Evolutionary conservation across 257 asterid genomes (phyloP).

Genomic region (Fraxinus quadrangulata): DNA sequence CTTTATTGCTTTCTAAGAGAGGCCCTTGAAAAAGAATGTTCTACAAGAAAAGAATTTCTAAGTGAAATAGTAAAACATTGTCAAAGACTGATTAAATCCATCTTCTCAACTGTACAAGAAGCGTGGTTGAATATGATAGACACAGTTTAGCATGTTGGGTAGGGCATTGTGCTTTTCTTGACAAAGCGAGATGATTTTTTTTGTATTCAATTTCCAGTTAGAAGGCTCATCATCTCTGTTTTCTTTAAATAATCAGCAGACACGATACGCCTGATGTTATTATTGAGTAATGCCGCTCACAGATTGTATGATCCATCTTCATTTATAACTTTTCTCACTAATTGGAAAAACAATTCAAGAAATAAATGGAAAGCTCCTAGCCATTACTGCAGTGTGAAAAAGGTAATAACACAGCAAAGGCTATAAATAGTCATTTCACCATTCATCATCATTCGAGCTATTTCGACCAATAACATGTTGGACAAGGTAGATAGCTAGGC

Average conservation of each 20-base stretch:
- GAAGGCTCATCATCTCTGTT: neutral
- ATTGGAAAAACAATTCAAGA: neutral
- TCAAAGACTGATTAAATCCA: neutral
- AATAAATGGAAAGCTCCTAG: neutral
- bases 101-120: neutral
- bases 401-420: neutral
- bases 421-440: neutral
- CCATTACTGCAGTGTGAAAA: neutral
- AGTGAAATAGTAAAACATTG: neutral
- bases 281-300: neutral
- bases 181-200: neutral
- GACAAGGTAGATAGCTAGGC: neutral
- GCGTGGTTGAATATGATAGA: neutral
- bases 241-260: neutral
- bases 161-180: neutral
- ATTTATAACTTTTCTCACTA: neutral
- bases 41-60: neutral
- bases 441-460: neutral
- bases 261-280: neutral
- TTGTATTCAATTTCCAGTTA: neutral
- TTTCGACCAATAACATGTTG: neutral
- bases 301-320: neutral
- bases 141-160: neutral
- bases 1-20: neutral
- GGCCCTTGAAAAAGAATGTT: neutral